phyloP scores from a whole-genome alignment of 768 basidiomycete species.

The Daedaleopsis nitida region DNA sequence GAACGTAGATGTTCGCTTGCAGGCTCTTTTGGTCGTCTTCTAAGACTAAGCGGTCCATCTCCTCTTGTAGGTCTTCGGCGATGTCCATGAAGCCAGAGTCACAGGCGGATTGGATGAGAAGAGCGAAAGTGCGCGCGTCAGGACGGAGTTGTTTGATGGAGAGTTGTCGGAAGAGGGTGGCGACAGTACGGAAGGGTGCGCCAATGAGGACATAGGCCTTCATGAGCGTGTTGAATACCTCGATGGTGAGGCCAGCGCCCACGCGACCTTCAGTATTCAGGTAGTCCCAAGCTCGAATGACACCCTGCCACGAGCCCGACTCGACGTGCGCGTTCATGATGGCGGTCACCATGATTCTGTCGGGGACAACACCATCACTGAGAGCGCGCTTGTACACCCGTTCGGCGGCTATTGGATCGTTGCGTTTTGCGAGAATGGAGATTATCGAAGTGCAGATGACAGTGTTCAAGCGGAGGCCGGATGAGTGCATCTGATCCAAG shows the following conservation, averaged over 20 bases:
- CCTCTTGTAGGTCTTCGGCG: constrained; percentile 65
- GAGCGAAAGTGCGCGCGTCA: constrained; percentile 64
- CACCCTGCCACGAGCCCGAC: constrained; percentile 76
- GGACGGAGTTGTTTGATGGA: constrained; percentile 53
- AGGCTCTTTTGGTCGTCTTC: constrained; percentile 40
- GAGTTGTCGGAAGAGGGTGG: constrained; percentile 61
- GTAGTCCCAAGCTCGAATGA: constrained; percentile 69
- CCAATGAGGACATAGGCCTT: constrained; percentile 84
- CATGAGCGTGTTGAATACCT: constrained; percentile 75
- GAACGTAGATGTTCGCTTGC: constrained; percentile 55
- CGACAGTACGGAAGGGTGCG: constrained; percentile 69
- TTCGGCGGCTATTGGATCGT: constrained; percentile 67
- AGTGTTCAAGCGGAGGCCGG: constrained; percentile 46
- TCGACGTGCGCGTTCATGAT: constrained; percentile 86
- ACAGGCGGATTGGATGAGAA: constrained; percentile 81
- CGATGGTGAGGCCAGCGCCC: constrained; percentile 49
- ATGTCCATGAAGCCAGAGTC: constrained; percentile 65
- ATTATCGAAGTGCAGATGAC: constrained; percentile 70
- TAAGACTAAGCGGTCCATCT: constrained; percentile 57
- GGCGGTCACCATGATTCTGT: constrained; percentile 63
- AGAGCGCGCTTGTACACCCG: constrained; percentile 66
- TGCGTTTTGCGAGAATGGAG: constrained; percentile 59
- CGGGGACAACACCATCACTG: constrained; percentile 60
- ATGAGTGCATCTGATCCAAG: constrained; percentile 62
- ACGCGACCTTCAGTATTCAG: constrained; percentile 41